Base-by-base conservation (phyloP, 2,329 filamentous ascomycete genomes). In the Aspergillus fumigatiaffinis region DNA sequence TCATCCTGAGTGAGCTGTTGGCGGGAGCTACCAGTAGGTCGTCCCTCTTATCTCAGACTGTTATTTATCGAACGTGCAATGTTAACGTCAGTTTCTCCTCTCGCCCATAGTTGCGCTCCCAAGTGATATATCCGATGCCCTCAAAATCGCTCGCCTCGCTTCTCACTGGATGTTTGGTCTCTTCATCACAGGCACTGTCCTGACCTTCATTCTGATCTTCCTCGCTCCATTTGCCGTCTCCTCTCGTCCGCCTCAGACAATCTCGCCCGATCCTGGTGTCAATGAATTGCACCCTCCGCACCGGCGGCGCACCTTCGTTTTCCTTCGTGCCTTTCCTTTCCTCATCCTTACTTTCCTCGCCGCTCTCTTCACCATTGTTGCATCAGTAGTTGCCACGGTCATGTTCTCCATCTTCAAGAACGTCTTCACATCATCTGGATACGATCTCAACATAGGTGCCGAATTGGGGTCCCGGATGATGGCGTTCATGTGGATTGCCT, bases 151-250 rank as follows among this genome's bases (percentile, higher is more conserved):
- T 64, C 83, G 83, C 55, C 81, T 88, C 57, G 89, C 87, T 50
- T 93, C 89, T 8, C 84, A 90, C 68, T 84, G 89, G 82, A 96
- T 97, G 92, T 96, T 95, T 69, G 89, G 84, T 60, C 87, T 93
- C 74, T 96, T 95, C 81, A 77, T 97, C 51, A 81, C 86, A 7
- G 87, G 86, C 51, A 80, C 85, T 47, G 80, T 87, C 65, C 78
- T 96, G 68, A 86, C 85, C 70, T 87, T 90, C 68, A 69, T 92
- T 64, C 84, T 92, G 64, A 84, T 94, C 59, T 83, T 92, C 69
- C 64, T 87, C 55, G 76, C 74, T 73, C 88, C 70, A 66, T 80
- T 76, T 64, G 88, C 74, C 8, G 71, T 78, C 32, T 78, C 76
- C 38, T 72, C 71, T 0, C 74, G 74, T 23, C 71, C 73, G 14